These are phyloP conservation scores for Podaxis carcinomalis DNA, from an alignment of 768 basidiomycete genomes.

Conservation along the genomic window DNA sequence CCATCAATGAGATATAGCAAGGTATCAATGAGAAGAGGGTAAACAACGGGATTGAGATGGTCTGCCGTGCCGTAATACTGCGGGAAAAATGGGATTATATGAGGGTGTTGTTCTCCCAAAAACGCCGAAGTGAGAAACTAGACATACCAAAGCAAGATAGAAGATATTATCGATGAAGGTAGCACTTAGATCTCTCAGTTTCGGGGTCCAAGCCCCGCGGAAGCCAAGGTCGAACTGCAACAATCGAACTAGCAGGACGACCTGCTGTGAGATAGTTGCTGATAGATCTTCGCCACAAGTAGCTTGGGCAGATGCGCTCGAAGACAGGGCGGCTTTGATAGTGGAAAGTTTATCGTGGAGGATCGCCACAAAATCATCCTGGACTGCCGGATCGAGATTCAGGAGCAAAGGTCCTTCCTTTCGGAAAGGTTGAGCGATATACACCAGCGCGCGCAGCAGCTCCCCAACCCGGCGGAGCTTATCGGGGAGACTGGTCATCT, in stretches of 20 bases:
- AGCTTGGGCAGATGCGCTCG: constrained; percentile 22
- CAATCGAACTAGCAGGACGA: constrained; percentile 59
- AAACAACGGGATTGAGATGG: constrained; percentile 51
- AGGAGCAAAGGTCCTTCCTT: constrained; percentile 37
- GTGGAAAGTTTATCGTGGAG: constrained; percentile 40
- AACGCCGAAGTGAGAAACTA: constrained; percentile 1
- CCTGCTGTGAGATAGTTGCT: constrained; percentile 17
- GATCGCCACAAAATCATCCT: constrained; percentile 52
- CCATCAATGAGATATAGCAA: constrained; percentile 72
- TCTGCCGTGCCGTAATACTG: constrained; percentile 55
- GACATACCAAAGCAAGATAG: constrained; percentile 47
- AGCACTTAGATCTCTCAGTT: constrained; percentile 41
- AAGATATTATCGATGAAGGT: constrained; percentile 41
- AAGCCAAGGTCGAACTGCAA: constrained; percentile 74
- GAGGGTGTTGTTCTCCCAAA: neutral
- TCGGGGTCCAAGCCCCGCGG: constrained; percentile 47
- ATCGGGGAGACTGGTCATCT: constrained; percentile 27
- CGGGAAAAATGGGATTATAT: neutral
- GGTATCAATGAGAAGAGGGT: constrained; percentile 69
- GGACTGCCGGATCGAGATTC: constrained; percentile 47
- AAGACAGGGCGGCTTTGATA: constrained; percentile 26
- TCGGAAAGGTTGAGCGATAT: constrained; percentile 64
- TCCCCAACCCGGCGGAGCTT: constrained; percentile 58
- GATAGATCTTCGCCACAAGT: constrained; percentile 15
- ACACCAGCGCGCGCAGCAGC: constrained; percentile 63